phyloP scores from a whole-genome alignment of 306 rosid genomes.

The Castanospermum australe region DNA sequence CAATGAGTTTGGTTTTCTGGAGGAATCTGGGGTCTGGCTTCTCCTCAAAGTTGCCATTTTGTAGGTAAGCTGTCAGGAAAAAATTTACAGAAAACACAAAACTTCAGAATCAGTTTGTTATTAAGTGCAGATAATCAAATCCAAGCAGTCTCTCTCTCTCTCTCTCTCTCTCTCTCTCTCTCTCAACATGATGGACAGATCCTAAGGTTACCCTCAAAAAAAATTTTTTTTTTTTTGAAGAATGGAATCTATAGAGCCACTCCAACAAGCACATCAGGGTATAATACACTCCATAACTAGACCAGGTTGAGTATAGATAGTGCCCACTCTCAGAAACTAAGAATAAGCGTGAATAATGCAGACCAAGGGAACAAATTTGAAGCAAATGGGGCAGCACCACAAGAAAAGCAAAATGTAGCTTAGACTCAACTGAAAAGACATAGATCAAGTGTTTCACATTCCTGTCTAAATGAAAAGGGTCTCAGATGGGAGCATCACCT shows the following conservation, averaged over 20 bases:
- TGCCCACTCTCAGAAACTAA: background rate
- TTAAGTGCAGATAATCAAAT: constrained; percentile 14
- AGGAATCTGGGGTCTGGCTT: constrained; percentile 56
- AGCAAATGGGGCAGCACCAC: background rate
- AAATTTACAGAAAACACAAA: background rate
- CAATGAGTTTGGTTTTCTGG: constrained; percentile 62
- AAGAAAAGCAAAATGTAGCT: background rate
- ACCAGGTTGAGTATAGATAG: background rate
- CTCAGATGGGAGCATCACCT: constrained; percentile 44
- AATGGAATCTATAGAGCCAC: background rate
- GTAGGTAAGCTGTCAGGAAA: constrained; percentile 53
- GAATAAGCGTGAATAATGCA: background rate
- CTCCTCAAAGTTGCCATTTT: constrained; percentile 89
- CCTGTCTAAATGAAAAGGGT: background rate
- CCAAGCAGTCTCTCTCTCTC: background rate
- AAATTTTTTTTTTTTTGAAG: too few species aligned
- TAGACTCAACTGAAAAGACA: background rate
- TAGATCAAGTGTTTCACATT: background rate
- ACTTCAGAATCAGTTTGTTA: background rate
- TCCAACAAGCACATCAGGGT: constrained; percentile 9
- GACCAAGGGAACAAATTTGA: background rate
- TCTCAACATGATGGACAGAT: background rate
- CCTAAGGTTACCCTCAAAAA: background rate
- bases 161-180: background rate
- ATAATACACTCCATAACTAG: background rate